Conservation (phyloP, 2,329 filamentous ascomycete genomes). For the Trichoderma simmonsii region DNA sequence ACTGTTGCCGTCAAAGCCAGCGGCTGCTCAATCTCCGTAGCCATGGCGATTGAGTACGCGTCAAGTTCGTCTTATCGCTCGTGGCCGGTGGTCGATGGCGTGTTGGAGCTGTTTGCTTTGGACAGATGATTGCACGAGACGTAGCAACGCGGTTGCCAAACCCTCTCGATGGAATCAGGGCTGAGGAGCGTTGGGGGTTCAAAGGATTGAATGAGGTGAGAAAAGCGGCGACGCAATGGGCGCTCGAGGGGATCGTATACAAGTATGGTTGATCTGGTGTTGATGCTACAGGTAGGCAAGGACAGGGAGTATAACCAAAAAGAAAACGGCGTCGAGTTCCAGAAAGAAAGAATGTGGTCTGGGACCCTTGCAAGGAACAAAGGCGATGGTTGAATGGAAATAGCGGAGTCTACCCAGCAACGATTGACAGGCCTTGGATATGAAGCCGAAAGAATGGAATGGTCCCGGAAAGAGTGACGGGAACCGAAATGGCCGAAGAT, state of each 20-base stretch:
- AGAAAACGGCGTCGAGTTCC: constrained; percentile 15
- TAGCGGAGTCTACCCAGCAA: constrained; percentile 17
- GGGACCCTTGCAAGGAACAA: constrained; percentile 23
- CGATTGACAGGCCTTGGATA: constrained; percentile 23
- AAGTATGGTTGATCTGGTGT: not conserved
- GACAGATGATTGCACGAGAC: not conserved
- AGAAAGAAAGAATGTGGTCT: constrained; percentile 28
- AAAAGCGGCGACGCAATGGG: not conserved
- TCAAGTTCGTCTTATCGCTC: constrained; percentile 9
- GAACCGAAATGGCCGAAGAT: constrained; percentile 41
- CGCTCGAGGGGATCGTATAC: not conserved
- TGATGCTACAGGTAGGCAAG: constrained; percentile 9
- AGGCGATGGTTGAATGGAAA: constrained; percentile 20
- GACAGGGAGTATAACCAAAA: constrained; percentile 19
- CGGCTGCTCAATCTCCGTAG: constrained; percentile 39
- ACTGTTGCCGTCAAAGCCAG: constrained; percentile 30
- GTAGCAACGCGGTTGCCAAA: not conserved
- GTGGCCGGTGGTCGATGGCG: not conserved
- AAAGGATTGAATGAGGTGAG: not conserved
- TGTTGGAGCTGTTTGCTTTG: not conserved
- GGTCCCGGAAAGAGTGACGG: constrained; percentile 52
- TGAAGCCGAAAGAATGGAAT: constrained; percentile 43
- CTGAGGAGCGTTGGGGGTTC: not conserved
- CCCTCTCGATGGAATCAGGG: not conserved
- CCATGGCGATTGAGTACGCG: constrained; percentile 31